Evolutionary conservation across 2,329 filamentous ascomycete genomes (phyloP).

Genomic region (Arthrinium phaeospermum): DNA sequence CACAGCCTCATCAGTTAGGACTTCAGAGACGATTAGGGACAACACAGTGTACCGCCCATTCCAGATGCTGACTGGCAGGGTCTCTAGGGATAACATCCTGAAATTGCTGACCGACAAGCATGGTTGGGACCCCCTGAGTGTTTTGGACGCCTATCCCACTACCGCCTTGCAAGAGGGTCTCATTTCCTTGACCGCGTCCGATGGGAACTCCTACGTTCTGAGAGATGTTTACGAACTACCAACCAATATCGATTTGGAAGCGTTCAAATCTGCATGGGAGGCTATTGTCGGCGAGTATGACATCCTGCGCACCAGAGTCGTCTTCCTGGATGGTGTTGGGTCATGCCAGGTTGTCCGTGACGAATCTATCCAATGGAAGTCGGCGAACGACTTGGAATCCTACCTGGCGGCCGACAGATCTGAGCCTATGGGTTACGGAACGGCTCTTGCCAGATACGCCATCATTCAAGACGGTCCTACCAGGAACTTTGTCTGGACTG

Average conservation of each 20-base stretch:
- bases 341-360: constrained; percentile 17
- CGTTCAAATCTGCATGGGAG: constrained; percentile 13
- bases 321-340: neutral
- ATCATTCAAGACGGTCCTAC: neutral
- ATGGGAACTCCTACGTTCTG: constrained; percentile 4
- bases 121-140: neutral
- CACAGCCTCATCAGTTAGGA: neutral
- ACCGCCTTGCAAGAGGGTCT: constrained; percentile 13
- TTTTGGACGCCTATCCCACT: constrained; percentile 7
- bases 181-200: neutral
- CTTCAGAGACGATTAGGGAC: neutral
- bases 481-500: neutral
- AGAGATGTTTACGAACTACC: constrained; percentile 4
- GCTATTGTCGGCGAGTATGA: neutral
- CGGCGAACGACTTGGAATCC: neutral
- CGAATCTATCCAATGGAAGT: neutral
- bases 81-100: neutral
- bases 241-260: neutral
- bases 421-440: constrained; percentile 12
- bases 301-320: constrained; percentile 4
- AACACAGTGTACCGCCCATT: neutral
- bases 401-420: neutral
- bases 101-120: neutral
- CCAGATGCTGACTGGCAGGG: neutral
- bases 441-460: neutral